These are phyloP conservation scores for Umbelopsis vinacea DNA, from an alignment of 192 early-diverging fungal species.

Conservation along the genomic window DNA sequence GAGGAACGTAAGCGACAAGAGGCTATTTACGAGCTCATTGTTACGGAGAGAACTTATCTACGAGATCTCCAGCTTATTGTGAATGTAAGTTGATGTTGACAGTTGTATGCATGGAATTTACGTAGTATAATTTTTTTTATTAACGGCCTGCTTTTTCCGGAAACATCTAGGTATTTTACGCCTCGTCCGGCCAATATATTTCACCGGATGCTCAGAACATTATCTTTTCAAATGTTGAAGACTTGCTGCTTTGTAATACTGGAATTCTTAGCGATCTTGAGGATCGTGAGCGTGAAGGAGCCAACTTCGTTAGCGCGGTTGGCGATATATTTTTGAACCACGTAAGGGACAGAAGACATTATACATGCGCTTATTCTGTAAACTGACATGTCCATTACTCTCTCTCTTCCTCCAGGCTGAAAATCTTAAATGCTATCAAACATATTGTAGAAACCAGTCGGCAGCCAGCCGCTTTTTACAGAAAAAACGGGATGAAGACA, in stretches of 20 bases:
- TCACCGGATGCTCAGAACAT: slow-evolving; percentile 59
- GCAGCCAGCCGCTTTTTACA: slow-evolving; percentile 66
- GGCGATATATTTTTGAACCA: slow-evolving; percentile 80
- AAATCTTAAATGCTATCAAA: slow-evolving; percentile 61
- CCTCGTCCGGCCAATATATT: slow-evolving; percentile 59
- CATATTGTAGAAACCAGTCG: slow-evolving; percentile 70
- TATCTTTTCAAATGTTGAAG: slow-evolving; percentile 88
- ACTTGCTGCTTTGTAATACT: slow-evolving; percentile 67
- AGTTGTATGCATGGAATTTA: slow-evolving; percentile 4
- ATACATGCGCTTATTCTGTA: too few relatives aligned
- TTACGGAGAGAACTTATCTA: slow-evolving; percentile 78
- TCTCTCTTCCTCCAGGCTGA: slow-evolving; percentile 53
- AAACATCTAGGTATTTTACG: slow-evolving; percentile 59
- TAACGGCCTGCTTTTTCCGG: too few relatives aligned
- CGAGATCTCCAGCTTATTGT: slow-evolving; percentile 74
- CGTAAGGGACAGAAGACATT: slow-evolving; percentile 15
- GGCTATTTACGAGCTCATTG: slow-evolving; percentile 80
- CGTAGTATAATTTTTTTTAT: not conserved
- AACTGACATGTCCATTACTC: not conserved
- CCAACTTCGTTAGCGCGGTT: slow-evolving; percentile 59
- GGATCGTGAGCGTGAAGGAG: slow-evolving; percentile 54
- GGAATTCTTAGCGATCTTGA: slow-evolving; percentile 73
- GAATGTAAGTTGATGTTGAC: slow-evolving; percentile 46
- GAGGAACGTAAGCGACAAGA: slow-evolving; percentile 81
- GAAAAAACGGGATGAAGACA: slow-evolving; percentile 53